Evolutionary conservation across 75 land plant species (phyloP), one percentile per base, ranked within the genome.

Genomic region (Adiantum capillusveneris): DNA sequence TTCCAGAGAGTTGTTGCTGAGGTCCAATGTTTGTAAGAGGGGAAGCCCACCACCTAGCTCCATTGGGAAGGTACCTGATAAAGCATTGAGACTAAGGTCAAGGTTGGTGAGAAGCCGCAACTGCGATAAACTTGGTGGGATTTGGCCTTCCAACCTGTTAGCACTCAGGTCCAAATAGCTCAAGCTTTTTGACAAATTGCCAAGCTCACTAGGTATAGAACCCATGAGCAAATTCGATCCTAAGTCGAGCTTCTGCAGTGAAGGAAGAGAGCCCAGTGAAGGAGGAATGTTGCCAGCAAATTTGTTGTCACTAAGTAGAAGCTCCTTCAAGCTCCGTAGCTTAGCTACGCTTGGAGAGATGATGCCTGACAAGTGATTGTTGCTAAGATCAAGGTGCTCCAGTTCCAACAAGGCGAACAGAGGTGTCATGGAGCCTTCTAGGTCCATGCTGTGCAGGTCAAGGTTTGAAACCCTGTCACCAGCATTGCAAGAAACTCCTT

Each of bases 81-180:
- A 36, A 14, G 43, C 27, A 29, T 70, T 70, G 59, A 36, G 46
- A 31, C 67, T 59, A 11, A 84, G 48, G 18, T 84, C 66, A 17
- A 88, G 76, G 43, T 65, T 59, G 11, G 60, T 57, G 9, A 84
- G 63, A 30, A 71, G 73, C 6, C 63, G 57, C 51, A 86, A 62
- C 46, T 63, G 65, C 21, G 76, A 80, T 28, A 89, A 16, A 11
- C 68, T 56, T 0, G 75, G 44, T 36, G 95, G 95, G 26, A 89
- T 77, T 7, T 24, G n/a, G 2, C 68, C 73, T 12, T 12, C 7
- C 25, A 70, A 64, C 20, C 36, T 36, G 60, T 70, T 70, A 44
- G 26, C 50, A 39, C 60, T 64, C 31, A 70, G 69, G 53, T 54
- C 27, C 19, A 70, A 43, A 6, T 44, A 18, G 28, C 25, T 29